Evolutionary conservation across 2,329 filamentous ascomycete species (phyloP), one percentile per base, ranked within the genome.

Genomic region (Sporothrix euskadiensis): DNA sequence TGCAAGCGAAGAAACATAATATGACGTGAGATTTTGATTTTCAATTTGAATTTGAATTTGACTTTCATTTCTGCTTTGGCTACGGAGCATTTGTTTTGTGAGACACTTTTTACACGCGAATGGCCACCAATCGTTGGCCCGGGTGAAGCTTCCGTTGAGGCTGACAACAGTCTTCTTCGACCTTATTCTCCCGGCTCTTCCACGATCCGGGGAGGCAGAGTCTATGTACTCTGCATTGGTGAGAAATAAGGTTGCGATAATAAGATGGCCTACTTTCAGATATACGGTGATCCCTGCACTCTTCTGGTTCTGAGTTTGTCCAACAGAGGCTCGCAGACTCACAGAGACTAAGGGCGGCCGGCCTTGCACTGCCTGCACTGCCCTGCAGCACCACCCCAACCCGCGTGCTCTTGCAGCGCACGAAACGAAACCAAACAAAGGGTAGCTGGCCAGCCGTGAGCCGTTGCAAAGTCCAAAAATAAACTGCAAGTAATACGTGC

Each of bases 11-110:
- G 26, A 26, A 26, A 26, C 26, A 26, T 1, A 26, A 44, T 65
- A 44, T 47, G 61, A 66, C 61, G 61, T 66, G 61, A 66, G 61
- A 66, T 47, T 30, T 44, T n/a, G 12, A n/a, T 63, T 63, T 16
- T 35, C 26, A 26, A 22, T 22, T 63, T 14, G 8, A 16, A 4
- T 30, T 44, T n/a, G 12, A 22, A 22, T 22, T 63, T 14, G 8
- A 16, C 35, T 30, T 44, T n/a, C 6, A 16, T 59, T 16, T 14
- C 26, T 14, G 12, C 12, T 32, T 30, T 57, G 22, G 3, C 54
- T 16, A 26, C 26, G 26, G 1, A 1, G 26, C 2, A 26, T n/a
- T 5, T 12, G 22, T 6, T 30, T 26, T 12, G 7, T 56, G 16
- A 26, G 56, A 19, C 26, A 2, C 30, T 8, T n/a, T 19, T 7